Evolutionary conservation across 257 asterid genomes (phyloP).

Genomic region (Nicotiana otophora): DNA sequence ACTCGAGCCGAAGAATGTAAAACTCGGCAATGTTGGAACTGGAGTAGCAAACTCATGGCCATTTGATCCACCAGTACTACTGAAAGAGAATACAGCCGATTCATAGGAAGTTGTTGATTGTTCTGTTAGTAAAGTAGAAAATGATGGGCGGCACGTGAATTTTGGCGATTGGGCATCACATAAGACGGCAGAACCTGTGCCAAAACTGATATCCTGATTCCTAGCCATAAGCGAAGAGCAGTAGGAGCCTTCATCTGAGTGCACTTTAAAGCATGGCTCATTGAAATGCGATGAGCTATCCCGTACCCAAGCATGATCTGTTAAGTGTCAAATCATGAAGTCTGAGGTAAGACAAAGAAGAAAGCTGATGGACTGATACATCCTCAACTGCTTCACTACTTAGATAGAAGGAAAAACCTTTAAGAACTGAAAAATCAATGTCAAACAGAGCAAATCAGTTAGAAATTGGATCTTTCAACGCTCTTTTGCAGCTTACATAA

Average conservation of each 20-base stretch:
- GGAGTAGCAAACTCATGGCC: conserved; percentile 38
- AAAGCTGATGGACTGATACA: neutral
- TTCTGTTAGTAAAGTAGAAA: conserved; percentile 43
- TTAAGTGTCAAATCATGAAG: neutral
- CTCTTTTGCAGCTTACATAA: neutral
- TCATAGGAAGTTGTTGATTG: conserved; percentile 26
- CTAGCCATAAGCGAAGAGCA: conserved; percentile 34
- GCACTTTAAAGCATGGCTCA: conserved; percentile 4
- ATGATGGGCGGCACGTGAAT: conserved; percentile 42
- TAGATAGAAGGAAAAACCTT: neutral
- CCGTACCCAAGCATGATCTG: conserved; percentile 61
- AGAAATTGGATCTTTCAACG: neutral
- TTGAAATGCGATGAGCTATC: conserved; percentile 17
- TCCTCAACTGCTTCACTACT: conserved; percentile 1
- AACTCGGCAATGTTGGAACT: conserved; percentile 51
- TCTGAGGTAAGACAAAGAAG: neutral
- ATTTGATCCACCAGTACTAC: conserved; percentile 29
- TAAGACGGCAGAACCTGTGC: conserved; percentile 31
- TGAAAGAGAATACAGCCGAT: conserved; percentile 52
- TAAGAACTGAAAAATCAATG: neutral
- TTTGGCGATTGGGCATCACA: conserved; percentile 31
- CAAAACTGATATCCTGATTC: conserved; percentile 59
- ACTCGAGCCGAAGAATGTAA: conserved; percentile 46
- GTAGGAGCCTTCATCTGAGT: conserved; percentile 14
- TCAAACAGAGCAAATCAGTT: neutral